Base-by-base conservation (phyloP, 768 basidiomycete genomes). In the Pholiota conissans region DNA sequence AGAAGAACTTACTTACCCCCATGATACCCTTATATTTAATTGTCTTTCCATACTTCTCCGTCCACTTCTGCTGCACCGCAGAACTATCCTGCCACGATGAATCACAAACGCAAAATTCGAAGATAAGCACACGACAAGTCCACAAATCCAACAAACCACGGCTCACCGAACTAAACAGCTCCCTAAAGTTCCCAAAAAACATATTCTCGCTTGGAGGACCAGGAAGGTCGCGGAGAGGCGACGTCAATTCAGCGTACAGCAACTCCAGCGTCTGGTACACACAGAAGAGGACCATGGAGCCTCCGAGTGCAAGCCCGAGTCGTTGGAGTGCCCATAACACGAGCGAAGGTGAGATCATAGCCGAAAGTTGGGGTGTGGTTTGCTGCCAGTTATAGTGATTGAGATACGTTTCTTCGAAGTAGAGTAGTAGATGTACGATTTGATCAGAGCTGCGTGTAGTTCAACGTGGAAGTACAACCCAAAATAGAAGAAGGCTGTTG, bases 171-270 rank as follows among this genome's bases (percentile, higher is more conserved):
- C 30, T 8, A n/a, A 32, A 28, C n/a, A 61, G n/a, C 39, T 64
- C 56, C 28, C 45, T 59, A 47, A 56, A 48, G 47, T 61, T 61
- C n/a, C 63, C 63, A n/a, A 47, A 57, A 24, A 64, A 39, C 3
- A 57, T 45, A 35, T 57, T 63, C 47, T 46, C 53, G 39, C 60
- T 63, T 16, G 60, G 58, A 0, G 83, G 84, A 1, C 82, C 82
- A 1, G 75, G 82, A 9, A 84, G 68, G 54, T 75, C 52, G 27
- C 75, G 75, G 5, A 83, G 63, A 0, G 78, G 72, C 3, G 80
- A 81, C 6, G 59, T 70, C 11, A 63, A 60, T 18, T 70, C 64
- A 6, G 51, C 54, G 53, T 72, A 70, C n/a, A 74, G 30, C 29
- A 61, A 40, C 29, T 39, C 34, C 45, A 64, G 52, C 18, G 72